Conservation (phyloP, 2,329 filamentous ascomycete species). For the Emergomyces orientalis region DNA sequence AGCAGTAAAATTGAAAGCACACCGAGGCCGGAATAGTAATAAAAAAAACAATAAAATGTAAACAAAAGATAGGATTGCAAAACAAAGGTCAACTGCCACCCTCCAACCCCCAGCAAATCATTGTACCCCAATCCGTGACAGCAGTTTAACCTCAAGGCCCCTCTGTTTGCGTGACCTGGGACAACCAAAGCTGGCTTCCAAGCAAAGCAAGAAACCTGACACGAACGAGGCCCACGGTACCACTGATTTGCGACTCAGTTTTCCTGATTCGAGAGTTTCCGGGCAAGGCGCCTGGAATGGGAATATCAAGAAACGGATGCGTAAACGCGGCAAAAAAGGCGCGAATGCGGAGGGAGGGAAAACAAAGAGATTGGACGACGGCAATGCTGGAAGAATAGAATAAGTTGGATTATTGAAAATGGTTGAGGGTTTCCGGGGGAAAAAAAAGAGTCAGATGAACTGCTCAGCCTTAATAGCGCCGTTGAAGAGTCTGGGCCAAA, state of each 20-base stretch:
- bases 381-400: neutral
- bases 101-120: neutral
- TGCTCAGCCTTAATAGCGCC: neutral
- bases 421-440: no score
- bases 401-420: neutral
- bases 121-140: neutral
- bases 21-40: neutral
- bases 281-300: neutral
- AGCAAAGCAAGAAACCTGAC: slow-evolving; percentile 3
- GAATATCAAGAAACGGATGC: slow-evolving; percentile 4
- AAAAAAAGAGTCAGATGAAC: neutral
- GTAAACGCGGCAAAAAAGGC: neutral
- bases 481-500: neutral
- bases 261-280: neutral
- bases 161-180: slow-evolving; percentile 5
- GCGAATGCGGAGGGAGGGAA: neutral
- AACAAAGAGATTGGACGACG: neutral
- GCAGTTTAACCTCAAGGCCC: neutral
- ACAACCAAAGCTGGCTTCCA: neutral
- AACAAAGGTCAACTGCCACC: slow-evolving; percentile 2
- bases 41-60: neutral
- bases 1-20: neutral
- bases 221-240: neutral
- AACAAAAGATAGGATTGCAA: slow-evolving; percentile 4
- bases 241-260: neutral